Evolutionary conservation across 2,329 filamentous ascomycete genomes (phyloP).

Genomic region (Scytalidium sp.): DNA sequence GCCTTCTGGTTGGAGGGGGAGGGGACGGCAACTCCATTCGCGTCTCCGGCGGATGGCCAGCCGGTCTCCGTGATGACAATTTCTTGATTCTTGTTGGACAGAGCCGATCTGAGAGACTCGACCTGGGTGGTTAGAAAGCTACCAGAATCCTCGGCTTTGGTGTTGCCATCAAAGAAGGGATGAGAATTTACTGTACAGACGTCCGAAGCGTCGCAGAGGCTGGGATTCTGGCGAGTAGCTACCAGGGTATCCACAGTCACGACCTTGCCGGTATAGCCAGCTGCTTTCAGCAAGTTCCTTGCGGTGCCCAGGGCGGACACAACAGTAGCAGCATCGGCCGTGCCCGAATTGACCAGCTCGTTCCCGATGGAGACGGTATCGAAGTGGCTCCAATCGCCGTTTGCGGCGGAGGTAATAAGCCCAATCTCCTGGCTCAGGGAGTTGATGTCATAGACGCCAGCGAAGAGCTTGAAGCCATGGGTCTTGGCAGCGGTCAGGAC

Average conservation of each 20-base stretch:
- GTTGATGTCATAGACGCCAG: slow-evolving; percentile 67
- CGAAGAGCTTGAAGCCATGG: slow-evolving; percentile 68
- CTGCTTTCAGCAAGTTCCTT: slow-evolving; percentile 52
- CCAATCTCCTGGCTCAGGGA: slow-evolving; percentile 54
- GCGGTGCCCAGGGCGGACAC: slow-evolving; percentile 55
- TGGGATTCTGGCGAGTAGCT: slow-evolving; percentile 61
- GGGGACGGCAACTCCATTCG: slow-evolving; percentile 69
- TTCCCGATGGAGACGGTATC: slow-evolving; percentile 77
- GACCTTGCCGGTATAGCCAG: slow-evolving; percentile 70
- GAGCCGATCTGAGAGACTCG: slow-evolving; percentile 36
- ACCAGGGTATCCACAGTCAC: slow-evolving; percentile 79
- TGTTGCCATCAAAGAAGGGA: slow-evolving; percentile 74
- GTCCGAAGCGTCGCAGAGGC: slow-evolving; percentile 70
- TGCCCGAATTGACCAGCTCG: slow-evolving; percentile 69
- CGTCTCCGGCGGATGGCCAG: slow-evolving; percentile 69
- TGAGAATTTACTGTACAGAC: slow-evolving; percentile 81
- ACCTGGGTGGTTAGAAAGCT: slow-evolving; percentile 61
- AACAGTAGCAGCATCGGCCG: slow-evolving; percentile 50
- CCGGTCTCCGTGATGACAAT: slow-evolving; percentile 79
- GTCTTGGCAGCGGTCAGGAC: slow-evolving; percentile 60
- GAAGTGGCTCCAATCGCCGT: slow-evolving; percentile 64
- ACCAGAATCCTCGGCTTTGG: slow-evolving; percentile 59
- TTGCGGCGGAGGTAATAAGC: slow-evolving; percentile 56
- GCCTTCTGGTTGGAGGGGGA: slow-evolving; percentile 60
- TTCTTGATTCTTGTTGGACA: slow-evolving; percentile 47